Evolutionary conservation across 1,284 basidiomycete genomes (phyloP), one percentile per base, ranked within the genome.

Genomic region (Trichosporon asahii): DNA sequence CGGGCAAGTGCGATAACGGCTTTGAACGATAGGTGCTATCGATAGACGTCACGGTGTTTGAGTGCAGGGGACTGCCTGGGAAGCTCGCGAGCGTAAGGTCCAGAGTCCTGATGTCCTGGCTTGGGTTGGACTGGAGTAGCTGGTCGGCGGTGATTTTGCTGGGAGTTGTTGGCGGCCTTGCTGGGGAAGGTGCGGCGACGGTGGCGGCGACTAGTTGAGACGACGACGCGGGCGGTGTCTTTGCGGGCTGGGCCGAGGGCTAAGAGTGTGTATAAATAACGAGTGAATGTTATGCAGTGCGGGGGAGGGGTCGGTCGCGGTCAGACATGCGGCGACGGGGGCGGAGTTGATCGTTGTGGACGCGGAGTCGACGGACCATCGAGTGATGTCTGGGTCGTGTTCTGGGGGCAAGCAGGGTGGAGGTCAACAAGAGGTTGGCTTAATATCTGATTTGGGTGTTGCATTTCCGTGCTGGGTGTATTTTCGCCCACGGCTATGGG

Each of bases 381-480:
- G 57, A 61, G 57, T 61, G 57, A 61, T 57, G 27, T 29, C 29
- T n/a, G 57, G 29, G 12, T 61, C 15, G 29, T 0, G 29, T 31
- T 14, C 14, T 21, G 57, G 57, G 57, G 57, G 27, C 29, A 31
- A 33, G 15, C 23, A 5, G 29, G 57, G 57, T 61, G 57, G 57
- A 61, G 57, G 57, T 61, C 15, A 31, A 57, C 23, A 15, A 18
- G 15, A 12, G 27, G 27, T 18, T 57, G 57, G 57, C 27, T 61
- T 61, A 61, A 61, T 61, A 61, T 61, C 57, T 53, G 49, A 53
- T 53, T 53, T 53, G 49, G 49, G 49, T 53, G 21, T 9, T 44
- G 15, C 15, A n/a, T 33, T 33, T 33, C 31, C 31, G 31, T 33
- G 7, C 31, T 33, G 31, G 6, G 49, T 23, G 49, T 53, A 25